phyloP scores from a whole-genome alignment of 2,329 filamentous ascomycete genomes.

The Aspergillus ochraceus region DNA sequence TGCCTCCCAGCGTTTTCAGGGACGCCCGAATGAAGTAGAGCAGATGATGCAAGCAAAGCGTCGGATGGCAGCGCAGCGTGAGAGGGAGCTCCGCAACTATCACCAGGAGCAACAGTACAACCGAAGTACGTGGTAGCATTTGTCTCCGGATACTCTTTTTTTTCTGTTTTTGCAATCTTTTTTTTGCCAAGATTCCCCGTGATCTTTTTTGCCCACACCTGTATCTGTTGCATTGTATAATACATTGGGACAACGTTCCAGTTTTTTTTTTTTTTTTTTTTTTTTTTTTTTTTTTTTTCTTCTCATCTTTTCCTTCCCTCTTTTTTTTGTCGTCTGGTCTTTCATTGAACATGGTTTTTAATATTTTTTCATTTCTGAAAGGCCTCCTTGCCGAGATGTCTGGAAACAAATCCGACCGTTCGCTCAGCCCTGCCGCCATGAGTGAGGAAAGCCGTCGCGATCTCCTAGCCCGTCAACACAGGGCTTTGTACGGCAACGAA shows the following conservation, averaged over 20 bases:
- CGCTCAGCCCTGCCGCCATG: conserved; percentile 81
- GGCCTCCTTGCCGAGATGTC: conserved; percentile 68
- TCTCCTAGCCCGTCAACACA: conserved; percentile 92
- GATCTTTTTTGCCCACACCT: conserved; percentile 38
- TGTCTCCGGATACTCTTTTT: conserved; percentile 28
- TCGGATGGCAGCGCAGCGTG: conserved; percentile 97
- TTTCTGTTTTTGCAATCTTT: conserved; percentile 23
- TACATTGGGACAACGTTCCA: conserved; percentile 38
- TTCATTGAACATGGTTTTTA: conserved; percentile 43
- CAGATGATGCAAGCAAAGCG: conserved; percentile 99
- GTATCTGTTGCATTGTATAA: conserved; percentile 47
- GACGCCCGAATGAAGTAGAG: conserved; percentile 86
- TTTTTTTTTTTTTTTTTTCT: conserved; percentile 14
- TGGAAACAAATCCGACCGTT: conserved; percentile 78
- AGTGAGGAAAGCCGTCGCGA: conserved; percentile 96
- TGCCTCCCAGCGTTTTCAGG: conserved; percentile 87
- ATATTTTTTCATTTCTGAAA: conserved; percentile 44
- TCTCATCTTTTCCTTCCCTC: neutral
- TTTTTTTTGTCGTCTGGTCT: neutral
- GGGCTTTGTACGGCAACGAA: conserved; percentile 81
- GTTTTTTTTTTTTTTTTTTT: conserved; percentile 16
- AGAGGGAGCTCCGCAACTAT: conserved; percentile 98
- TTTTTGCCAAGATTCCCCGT: conserved; percentile 36
- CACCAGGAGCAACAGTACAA: conserved; percentile 99
- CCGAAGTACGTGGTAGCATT: conserved; percentile 71